Base-by-base conservation (phyloP, 768 basidiomycete genomes). In the Russula lepida region DNA sequence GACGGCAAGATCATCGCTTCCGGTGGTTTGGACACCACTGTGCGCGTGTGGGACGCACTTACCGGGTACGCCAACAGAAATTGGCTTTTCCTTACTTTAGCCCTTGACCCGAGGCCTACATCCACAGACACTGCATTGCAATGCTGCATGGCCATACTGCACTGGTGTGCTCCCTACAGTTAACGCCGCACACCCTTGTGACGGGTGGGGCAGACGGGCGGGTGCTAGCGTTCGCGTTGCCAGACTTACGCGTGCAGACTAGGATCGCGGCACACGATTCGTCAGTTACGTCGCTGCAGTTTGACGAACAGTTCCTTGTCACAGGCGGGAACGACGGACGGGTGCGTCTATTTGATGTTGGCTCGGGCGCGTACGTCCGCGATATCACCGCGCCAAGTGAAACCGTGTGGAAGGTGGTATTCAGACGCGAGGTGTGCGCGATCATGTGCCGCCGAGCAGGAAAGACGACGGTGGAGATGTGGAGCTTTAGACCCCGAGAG, bases 1-100 rank as follows among this genome's bases (percentile, higher is more conserved):
- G 95, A 95, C 66, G 92, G 94, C 0, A 88, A 93, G 71, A 76
- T 95, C 21, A 79, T 99, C 25, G 95, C 95, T 0, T 93, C 91
- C 66, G 95, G 95, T 2, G 95, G 94, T 0, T 97, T 98, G 69
- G 97, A 98, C 72, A 98, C 98, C 65, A 93, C 97, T 21, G 94
- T 98, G 56, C 95, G 97, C 69, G 88, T 97, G 53, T 99, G 95
- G 95, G 95, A 99, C 67, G 90, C 87, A 6, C 80, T 90, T 57
- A 76, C 89, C 0, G 82, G 83, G 0, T 81, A 83, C 63, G 80
- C 80, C 55, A 64, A 54, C 52, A 11, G 11, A 51, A 58, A 12
- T n/a, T n/a, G 15, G 9, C 4, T 37, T 59, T 13, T 35, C 37
- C 41, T 28, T 28, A 8, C 9, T 21, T 12, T 17, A 35, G 25